Conservation (phyloP, 2,329 filamentous ascomycete species). For the Aspergillus versicolor region DNA sequence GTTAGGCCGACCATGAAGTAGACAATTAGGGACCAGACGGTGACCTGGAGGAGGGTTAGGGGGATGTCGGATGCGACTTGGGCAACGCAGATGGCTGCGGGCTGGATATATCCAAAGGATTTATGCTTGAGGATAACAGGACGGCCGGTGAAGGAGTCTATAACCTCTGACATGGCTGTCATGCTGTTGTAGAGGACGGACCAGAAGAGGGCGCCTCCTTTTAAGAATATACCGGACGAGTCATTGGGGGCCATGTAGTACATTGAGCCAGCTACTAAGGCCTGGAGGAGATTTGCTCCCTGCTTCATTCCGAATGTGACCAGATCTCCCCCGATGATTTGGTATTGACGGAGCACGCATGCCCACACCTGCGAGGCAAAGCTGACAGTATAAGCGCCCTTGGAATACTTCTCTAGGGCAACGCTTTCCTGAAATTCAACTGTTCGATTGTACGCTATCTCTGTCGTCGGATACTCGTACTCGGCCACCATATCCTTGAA, state of each 20-base stretch:
- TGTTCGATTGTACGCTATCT: no score
- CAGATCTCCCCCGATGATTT: slow-evolving; percentile 61
- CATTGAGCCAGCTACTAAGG: no score
- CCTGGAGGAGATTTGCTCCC: no score
- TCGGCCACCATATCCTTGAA: not conserved
- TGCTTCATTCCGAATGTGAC: no score
- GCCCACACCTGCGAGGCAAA: slow-evolving; percentile 53
- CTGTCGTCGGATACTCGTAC: no score
- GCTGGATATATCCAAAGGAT: slow-evolving; percentile 56
- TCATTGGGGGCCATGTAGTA: no score
- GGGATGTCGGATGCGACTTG: slow-evolving; percentile 47
- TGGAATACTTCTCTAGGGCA: not conserved
- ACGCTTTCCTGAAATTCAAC: not conserved
- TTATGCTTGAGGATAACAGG: slow-evolving; percentile 60
- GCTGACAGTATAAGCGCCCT: not conserved
- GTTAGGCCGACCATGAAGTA: not conserved
- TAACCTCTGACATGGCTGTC: slow-evolving; percentile 64
- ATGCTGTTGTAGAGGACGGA: slow-evolving; percentile 61
- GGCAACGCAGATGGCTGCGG: slow-evolving; percentile 38
- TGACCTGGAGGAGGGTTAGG: not conserved
- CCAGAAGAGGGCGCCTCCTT: slow-evolving; percentile 63
- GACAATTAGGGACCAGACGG: not conserved
- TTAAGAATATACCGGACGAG: slow-evolving; percentile 61
- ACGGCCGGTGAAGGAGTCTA: slow-evolving; percentile 58
- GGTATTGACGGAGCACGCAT: slow-evolving; percentile 60